These are phyloP conservation scores for Fusarium floridanum DNA, from an alignment of 2,329 filamentous ascomycete genomes.

Conservation along the genomic window DNA sequence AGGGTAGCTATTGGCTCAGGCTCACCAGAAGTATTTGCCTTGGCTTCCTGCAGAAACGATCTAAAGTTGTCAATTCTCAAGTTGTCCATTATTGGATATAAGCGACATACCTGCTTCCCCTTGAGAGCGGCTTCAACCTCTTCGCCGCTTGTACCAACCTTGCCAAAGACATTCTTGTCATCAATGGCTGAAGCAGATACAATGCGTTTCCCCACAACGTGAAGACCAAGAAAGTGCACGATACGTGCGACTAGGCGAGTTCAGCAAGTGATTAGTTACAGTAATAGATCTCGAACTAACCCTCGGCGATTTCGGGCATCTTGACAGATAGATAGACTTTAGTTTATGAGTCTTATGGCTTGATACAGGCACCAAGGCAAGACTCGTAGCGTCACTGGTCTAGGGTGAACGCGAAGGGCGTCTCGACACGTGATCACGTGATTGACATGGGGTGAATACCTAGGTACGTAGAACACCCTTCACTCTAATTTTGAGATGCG, in stretches of 20 bases:
- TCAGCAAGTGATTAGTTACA: constrained; percentile 10
- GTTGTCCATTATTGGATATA: too few species aligned
- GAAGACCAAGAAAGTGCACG: constrained; percentile 85
- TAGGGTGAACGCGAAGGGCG: not conserved
- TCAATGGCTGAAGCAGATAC: constrained; percentile 77
- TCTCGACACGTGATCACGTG: constrained; percentile 45
- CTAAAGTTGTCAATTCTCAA: constrained; percentile 42
- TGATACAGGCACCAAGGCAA: not conserved
- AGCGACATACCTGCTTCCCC: constrained; percentile 71
- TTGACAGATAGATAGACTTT: constrained; percentile 23
- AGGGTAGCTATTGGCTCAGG: constrained; percentile 6
- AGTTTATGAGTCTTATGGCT: not conserved
- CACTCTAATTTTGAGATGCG: not conserved
- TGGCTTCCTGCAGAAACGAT: constrained; percentile 80
- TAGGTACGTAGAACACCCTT: not conserved
- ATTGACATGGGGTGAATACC: not conserved
- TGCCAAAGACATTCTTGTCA: constrained; percentile 89
- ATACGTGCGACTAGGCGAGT: constrained; percentile 77
- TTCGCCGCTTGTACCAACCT: constrained; percentile 83
- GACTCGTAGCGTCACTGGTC: constrained; percentile 27
- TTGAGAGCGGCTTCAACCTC: constrained; percentile 80
- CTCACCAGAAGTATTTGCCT: constrained; percentile 95
- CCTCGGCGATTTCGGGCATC: constrained; percentile 76
- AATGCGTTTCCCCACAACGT: constrained; percentile 88
- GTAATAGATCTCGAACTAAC: constrained; percentile 48